These are phyloP conservation scores for Akanthomyces lecanii DNA, from an alignment of 2,329 filamentous ascomycete species.

Conservation along the genomic window DNA sequence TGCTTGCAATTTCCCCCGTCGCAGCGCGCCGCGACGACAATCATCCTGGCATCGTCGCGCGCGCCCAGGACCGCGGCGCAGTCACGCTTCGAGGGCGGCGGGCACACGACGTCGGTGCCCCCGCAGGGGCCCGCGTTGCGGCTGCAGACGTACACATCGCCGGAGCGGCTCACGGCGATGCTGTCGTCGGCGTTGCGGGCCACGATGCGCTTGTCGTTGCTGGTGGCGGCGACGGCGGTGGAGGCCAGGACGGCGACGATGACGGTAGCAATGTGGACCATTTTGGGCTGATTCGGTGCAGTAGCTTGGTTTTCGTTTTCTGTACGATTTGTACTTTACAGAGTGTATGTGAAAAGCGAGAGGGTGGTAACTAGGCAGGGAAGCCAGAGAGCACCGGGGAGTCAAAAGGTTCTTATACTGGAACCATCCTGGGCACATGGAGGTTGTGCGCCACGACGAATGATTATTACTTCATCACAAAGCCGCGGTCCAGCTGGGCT, in stretches of 20 bases:
- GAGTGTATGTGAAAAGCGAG: no score
- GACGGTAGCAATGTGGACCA: background rate
- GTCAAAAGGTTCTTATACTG: no score
- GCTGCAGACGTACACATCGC: background rate
- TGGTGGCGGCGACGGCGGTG: background rate
- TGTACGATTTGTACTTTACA: no score
- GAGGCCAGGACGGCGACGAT: background rate
- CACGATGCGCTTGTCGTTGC: background rate
- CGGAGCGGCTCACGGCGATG: background rate
- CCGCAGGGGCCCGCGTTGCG: background rate
- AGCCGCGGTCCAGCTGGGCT: no score
- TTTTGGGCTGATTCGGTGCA: background rate
- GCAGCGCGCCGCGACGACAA: background rate
- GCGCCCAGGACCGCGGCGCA: background rate
- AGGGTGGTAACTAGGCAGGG: no score
- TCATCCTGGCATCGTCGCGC: background rate
- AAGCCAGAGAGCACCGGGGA: no score
- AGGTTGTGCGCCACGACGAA: no score
- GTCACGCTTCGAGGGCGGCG: background rate
- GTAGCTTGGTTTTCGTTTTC: background rate
- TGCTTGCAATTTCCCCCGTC: background rate
- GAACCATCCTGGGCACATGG: no score
- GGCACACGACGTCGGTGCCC: background rate
- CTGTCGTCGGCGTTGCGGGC: conserved; percentile 3
- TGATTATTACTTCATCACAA: no score